Evolutionary conservation across 73 alveolate genomes (phyloP).

Genomic region (Paramecium tetraurelia): DNA sequence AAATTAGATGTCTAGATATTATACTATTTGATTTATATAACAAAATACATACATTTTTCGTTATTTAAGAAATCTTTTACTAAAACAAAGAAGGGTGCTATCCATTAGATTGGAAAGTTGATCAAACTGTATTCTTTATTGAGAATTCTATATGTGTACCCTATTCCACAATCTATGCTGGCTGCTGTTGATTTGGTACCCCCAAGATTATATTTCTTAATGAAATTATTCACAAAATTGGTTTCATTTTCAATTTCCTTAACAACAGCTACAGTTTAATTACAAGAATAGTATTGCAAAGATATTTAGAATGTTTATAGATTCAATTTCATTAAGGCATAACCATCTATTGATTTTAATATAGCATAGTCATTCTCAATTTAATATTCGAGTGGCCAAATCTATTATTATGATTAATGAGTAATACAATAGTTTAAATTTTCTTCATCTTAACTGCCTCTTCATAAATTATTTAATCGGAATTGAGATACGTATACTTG

Average conservation of each 20-base stretch:
- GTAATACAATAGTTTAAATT: background rate
- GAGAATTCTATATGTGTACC: background rate
- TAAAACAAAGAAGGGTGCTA: background rate
- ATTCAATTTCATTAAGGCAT: slow-evolving; percentile 15
- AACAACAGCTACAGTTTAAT: background rate
- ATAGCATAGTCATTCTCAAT: background rate
- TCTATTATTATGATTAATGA: background rate
- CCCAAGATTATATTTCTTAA: background rate
- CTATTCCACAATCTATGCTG: background rate
- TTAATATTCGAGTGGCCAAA: slow-evolving; percentile 6
- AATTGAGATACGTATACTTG: background rate
- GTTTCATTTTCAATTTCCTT: background rate
- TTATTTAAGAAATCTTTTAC: background rate
- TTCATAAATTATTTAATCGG: background rate
- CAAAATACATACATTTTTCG: background rate
- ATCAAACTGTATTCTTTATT: background rate
- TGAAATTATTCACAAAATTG: background rate
- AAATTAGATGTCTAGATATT: background rate
- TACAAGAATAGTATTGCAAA: background rate
- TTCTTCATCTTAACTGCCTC: slow-evolving; percentile 20
- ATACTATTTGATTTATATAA: background rate
- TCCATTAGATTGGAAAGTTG: slow-evolving; percentile 5
- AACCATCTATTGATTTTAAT: background rate
- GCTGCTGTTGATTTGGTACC: background rate
- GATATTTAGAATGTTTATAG: background rate